These are phyloP conservation scores for Evernia prunastri DNA, from an alignment of 495 filamentous ascomycete species.

Conservation along the genomic window DNA sequence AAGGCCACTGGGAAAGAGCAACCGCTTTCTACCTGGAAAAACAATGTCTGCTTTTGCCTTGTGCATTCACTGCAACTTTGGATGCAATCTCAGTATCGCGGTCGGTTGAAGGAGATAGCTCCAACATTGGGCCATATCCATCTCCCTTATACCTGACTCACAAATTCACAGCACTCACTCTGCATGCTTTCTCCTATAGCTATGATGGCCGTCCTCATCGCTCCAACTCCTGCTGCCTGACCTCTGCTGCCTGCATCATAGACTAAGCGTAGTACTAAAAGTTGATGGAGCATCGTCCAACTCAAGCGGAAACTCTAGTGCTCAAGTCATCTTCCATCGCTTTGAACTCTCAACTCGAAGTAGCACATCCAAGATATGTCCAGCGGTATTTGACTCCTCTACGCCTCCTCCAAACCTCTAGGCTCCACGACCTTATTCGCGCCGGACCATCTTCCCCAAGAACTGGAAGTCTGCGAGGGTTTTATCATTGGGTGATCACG, in stretches of 20 bases:
- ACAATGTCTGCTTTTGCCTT: neutral
- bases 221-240: neutral
- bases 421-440: neutral
- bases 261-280: neutral
- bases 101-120: neutral
- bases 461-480: neutral
- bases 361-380: neutral
- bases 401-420: neutral
- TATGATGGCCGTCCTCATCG: no score
- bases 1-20: neutral
- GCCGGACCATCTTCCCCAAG: neutral
- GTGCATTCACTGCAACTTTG: no score
- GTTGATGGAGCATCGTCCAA: neutral
- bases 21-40: neutral
- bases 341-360: no score
- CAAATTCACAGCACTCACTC: neutral
- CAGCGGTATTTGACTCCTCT: neutral
- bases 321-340: neutral
- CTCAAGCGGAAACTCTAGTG: neutral
- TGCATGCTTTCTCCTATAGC: neutral
- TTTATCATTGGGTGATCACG: neutral
- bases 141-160: neutral
- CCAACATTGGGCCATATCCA: neutral
- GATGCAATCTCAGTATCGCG: neutral
- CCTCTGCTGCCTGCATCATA: neutral